A percentile compares a stretch with the other conserved stretches of the same genome.
phyloP scores from a whole-genome alignment of 345 rosid species.

The Hibiscus trionum region DNA sequence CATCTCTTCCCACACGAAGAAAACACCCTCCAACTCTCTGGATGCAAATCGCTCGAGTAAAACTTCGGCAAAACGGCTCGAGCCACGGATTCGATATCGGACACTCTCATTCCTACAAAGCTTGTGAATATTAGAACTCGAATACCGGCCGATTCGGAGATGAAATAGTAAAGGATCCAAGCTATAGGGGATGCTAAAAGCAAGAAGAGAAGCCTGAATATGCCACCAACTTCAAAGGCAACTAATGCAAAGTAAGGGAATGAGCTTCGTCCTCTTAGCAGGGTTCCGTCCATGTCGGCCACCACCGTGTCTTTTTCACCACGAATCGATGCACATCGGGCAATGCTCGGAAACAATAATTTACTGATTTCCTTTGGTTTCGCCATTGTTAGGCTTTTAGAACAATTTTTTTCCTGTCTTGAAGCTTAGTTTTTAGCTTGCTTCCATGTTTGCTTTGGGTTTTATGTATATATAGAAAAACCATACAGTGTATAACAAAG shows the following conservation, averaged over 20 bases:
- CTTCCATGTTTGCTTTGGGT: background rate
- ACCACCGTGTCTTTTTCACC: slow-evolving; percentile 52
- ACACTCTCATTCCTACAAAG: slow-evolving; percentile 44
- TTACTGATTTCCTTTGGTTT: background rate
- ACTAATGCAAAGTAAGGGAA: slow-evolving; percentile 65
- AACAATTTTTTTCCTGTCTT: background rate
- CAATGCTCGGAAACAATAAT: slow-evolving; percentile 29
- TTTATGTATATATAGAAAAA: background rate
- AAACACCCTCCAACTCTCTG: slow-evolving; percentile 60
- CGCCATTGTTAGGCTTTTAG: slow-evolving; percentile 3
- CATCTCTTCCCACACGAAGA: slow-evolving; percentile 46
- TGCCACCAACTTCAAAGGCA: slow-evolving; percentile 68
- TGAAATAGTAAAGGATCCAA: slow-evolving; percentile 43
- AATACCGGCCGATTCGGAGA: slow-evolving; percentile 50
- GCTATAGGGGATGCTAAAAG: slow-evolving; percentile 53
- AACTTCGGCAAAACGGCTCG: slow-evolving; percentile 66
- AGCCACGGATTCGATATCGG: slow-evolving; percentile 59
- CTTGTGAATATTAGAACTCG: slow-evolving; percentile 46
- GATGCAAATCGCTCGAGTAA: slow-evolving; percentile 53
- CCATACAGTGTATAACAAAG: background rate
- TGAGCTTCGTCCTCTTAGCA: slow-evolving; percentile 41
- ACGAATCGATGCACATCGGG: slow-evolving; percentile 36
- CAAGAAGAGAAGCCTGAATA: slow-evolving; percentile 56
- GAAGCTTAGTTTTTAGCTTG: background rate
- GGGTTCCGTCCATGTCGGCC: slow-evolving; percentile 71